phyloP scores from a whole-genome alignment of 1,284 basidiomycete genomes.

The Takashimella tepidaria region DNA sequence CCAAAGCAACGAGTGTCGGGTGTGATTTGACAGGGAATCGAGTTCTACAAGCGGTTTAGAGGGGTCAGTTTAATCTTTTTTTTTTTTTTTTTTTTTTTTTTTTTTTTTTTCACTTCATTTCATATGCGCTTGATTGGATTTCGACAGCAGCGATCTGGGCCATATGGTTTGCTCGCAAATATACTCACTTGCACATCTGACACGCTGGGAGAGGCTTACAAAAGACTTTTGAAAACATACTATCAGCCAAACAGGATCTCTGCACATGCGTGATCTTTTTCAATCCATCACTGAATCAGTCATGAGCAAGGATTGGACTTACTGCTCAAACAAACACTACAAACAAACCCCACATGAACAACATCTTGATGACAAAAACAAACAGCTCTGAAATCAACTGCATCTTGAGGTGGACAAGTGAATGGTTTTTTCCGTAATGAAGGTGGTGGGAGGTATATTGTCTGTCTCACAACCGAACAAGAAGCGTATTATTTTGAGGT shows the following conservation, averaged over 20 bases:
- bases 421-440: constrained; percentile 66
- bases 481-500: too few relatives aligned
- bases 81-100: too few relatives aligned
- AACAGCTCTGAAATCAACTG: constrained; percentile 92
- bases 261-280: too few relatives aligned
- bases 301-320: too few relatives aligned
- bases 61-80: too few relatives aligned
- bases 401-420: constrained; percentile 84
- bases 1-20: constrained; percentile 60
- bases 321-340: constrained; percentile 94
- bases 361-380: constrained; percentile 99
- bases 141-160: too few relatives aligned
- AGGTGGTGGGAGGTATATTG: constrained; percentile 83
- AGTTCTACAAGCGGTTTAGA: constrained; percentile 57
- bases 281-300: too few relatives aligned
- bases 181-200: constrained; percentile 72
- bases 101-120: too few relatives aligned
- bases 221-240: constrained; percentile 69
- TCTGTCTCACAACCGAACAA: too few relatives aligned
- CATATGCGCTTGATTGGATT: background rate
- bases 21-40: constrained; percentile 87
- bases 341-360: constrained; percentile 95
- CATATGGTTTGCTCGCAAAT: background rate
- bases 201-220: constrained; percentile 90
- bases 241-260: too few relatives aligned